Percentiles rank a stretch among this genome's conserved stretches.
phyloP scores from a whole-genome alignment of 2,329 filamentous ascomycete genomes.

The Epichloe brachyelytri region DNA sequence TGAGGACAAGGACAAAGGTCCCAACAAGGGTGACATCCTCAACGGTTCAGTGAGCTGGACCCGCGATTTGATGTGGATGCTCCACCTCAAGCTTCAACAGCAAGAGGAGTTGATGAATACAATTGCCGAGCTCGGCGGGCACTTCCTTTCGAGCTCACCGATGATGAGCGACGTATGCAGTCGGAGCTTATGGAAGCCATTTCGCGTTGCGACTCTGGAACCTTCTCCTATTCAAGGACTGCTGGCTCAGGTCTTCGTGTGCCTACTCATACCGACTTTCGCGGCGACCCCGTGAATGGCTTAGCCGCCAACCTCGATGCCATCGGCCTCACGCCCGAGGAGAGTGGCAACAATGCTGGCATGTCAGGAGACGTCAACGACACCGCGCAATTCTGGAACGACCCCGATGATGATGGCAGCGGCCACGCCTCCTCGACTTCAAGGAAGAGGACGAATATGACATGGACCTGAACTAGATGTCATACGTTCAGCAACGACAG shows the following conservation, averaged over 20 bases:
- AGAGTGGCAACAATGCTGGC: conserved; percentile 22
- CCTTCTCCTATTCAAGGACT: conserved; percentile 74
- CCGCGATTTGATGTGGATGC: conserved; percentile 92
- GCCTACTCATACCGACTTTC: conserved; percentile 83
- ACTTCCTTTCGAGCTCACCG: conserved; percentile 68
- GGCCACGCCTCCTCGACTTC: conserved; percentile 58
- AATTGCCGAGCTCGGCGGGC: conserved; percentile 58
- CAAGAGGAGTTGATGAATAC: conserved; percentile 74
- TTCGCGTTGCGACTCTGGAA: conserved; percentile 60
- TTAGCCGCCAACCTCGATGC: conserved; percentile 22
- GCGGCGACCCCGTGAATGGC: conserved; percentile 60
- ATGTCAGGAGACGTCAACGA: conserved; percentile 35
- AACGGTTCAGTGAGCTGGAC: conserved; percentile 97
- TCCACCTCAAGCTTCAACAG: conserved; percentile 79
- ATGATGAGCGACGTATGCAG: conserved; percentile 93
- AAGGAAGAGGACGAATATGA: conserved; percentile 92
- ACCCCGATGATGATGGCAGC: conserved; percentile 59
- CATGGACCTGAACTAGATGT: conserved; percentile 52
- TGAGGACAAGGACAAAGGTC: conserved; percentile 96
- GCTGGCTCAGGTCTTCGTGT: conserved; percentile 79
- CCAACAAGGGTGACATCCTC: conserved; percentile 96
- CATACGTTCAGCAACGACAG: not conserved
- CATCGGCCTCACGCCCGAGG: conserved; percentile 26
- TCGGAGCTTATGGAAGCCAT: conserved; percentile 82
- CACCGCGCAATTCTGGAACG: conserved; percentile 49